Conservation (phyloP, 768 basidiomycete species). For the Leccinum truebloodii region DNA sequence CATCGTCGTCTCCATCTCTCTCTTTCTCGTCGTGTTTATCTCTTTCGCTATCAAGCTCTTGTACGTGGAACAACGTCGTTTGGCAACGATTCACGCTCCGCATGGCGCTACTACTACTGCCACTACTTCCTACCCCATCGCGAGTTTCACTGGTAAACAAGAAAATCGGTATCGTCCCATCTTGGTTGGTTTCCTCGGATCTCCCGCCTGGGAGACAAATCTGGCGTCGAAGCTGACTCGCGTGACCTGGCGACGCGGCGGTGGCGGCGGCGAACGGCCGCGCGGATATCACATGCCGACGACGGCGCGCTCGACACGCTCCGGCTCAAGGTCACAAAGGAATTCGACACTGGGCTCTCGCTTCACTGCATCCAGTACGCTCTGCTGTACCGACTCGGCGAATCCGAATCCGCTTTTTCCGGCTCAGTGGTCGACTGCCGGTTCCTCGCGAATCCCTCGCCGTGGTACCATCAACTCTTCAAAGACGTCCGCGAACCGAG, state of each 20-base stretch:
- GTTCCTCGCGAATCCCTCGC: background rate
- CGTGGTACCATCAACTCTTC: background rate
- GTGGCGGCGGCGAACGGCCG: background rate
- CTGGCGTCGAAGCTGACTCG: constrained; percentile 17
- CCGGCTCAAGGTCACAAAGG: constrained; percentile 1
- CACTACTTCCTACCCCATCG: background rate
- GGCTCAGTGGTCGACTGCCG: background rate
- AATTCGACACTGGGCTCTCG: constrained; percentile 7
- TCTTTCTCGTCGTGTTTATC: constrained; percentile 18
- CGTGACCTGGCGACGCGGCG: constrained; percentile 7
- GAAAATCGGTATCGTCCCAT: constrained; percentile 14
- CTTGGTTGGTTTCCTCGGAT: constrained; percentile 33
- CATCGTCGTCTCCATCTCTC: constrained; percentile 12
- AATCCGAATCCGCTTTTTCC: constrained; percentile 2
- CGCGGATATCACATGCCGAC: constrained; percentile 11
- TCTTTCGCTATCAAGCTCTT: constrained; percentile 25
- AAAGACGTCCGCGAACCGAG: background rate
- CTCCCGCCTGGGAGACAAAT: constrained; percentile 33
- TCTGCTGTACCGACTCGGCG: background rate
- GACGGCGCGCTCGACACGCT: constrained; percentile 9
- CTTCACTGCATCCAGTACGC: constrained; percentile 7
- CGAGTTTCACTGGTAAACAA: constrained; percentile 4
- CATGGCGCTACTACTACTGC: background rate
- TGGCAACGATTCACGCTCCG: constrained; percentile 25
- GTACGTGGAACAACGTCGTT: constrained; percentile 33